Evolutionary conservation across 2,329 filamentous ascomycete species (phyloP).

Genomic region (Cladosporium sp.): DNA sequence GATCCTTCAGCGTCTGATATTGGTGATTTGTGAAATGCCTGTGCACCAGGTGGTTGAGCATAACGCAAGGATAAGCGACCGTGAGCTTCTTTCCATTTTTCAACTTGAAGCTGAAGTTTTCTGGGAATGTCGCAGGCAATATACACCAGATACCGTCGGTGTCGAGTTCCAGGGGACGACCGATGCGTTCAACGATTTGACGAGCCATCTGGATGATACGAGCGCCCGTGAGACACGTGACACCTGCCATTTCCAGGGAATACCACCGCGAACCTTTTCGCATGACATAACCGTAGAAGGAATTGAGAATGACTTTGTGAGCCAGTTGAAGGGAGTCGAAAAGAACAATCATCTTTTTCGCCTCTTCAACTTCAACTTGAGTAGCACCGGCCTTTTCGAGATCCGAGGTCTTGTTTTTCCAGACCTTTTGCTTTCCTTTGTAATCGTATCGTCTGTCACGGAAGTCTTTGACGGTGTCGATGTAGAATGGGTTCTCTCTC

Average conservation of each 20-base stretch:
- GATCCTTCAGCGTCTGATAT: slow-evolving; percentile 83
- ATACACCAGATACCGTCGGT: slow-evolving; percentile 99
- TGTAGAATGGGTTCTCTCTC: slow-evolving; percentile 96
- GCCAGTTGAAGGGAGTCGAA: slow-evolving; percentile 95
- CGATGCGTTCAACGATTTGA: slow-evolving; percentile 86
- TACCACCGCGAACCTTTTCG: slow-evolving; percentile 98
- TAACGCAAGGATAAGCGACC: slow-evolving; percentile 98
- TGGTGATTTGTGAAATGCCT: slow-evolving; percentile 94
- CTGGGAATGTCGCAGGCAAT: slow-evolving; percentile 88
- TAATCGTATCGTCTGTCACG: slow-evolving; percentile 97
- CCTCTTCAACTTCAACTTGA: slow-evolving; percentile 73
- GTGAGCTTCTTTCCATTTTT: slow-evolving; percentile 93
- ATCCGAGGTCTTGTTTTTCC: slow-evolving; percentile 91
- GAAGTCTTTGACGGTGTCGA: slow-evolving; percentile 92
- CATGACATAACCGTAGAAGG: slow-evolving; percentile 99
- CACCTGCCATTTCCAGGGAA: slow-evolving; percentile 98
- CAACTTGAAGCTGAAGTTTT: slow-evolving; percentile 90
- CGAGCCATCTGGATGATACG: slow-evolving; percentile 95
- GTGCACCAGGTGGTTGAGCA: slow-evolving; percentile 97
- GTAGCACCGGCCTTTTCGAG: slow-evolving; percentile 77
- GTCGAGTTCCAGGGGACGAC: slow-evolving; percentile 86
- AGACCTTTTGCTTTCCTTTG: slow-evolving; percentile 95
- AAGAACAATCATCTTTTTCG: slow-evolving; percentile 97
- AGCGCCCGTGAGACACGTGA: slow-evolving; percentile 93
- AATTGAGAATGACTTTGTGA: slow-evolving; percentile 98